Conservation (phyloP, 345 rosid genomes). For the Litchi chinensis region DNA sequence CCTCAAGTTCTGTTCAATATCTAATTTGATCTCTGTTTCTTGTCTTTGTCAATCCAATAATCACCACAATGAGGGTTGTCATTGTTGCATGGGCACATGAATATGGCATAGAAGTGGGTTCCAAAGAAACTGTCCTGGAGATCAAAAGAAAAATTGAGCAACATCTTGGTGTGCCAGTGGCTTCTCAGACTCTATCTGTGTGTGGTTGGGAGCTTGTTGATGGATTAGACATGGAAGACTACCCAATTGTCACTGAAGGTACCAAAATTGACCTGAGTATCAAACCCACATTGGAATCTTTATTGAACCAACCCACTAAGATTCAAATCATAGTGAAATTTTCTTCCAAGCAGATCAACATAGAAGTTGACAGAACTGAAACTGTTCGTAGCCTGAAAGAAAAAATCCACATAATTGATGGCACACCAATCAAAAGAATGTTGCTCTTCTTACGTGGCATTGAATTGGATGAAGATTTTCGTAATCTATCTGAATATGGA, state of each 20-base stretch:
- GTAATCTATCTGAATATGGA: constrained; percentile 70
- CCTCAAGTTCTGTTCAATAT: not conserved
- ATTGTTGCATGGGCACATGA: constrained; percentile 50
- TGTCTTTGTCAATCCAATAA: not conserved
- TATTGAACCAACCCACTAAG: constrained; percentile 21
- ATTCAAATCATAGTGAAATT: constrained; percentile 60
- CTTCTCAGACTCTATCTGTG: constrained; percentile 58
- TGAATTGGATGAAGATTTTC: constrained; percentile 71
- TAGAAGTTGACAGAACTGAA: constrained; percentile 71
- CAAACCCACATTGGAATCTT: constrained; percentile 28
- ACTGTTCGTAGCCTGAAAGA: constrained; percentile 85
- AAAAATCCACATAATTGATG: constrained; percentile 69
- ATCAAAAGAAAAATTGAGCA: constrained; percentile 63
- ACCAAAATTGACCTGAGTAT: constrained; percentile 68
- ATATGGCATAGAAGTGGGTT: constrained; percentile 54
- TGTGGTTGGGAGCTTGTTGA: constrained; percentile 80
- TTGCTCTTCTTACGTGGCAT: constrained; percentile 58
- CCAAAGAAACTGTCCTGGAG: constrained; percentile 57
- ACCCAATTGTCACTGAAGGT: constrained; percentile 70
- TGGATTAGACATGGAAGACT: constrained; percentile 90
- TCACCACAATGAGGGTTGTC: constrained; percentile 48
- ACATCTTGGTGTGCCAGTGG: constrained; percentile 50
- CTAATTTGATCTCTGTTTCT: constrained; percentile 3
- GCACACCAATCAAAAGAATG: constrained; percentile 66
- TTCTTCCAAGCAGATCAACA: constrained; percentile 43